Evolutionary conservation across 352 stramenopile genomes (phyloP), one percentile per base, ranked within the genome.

Genomic region (Pythium apleroticum): DNA sequence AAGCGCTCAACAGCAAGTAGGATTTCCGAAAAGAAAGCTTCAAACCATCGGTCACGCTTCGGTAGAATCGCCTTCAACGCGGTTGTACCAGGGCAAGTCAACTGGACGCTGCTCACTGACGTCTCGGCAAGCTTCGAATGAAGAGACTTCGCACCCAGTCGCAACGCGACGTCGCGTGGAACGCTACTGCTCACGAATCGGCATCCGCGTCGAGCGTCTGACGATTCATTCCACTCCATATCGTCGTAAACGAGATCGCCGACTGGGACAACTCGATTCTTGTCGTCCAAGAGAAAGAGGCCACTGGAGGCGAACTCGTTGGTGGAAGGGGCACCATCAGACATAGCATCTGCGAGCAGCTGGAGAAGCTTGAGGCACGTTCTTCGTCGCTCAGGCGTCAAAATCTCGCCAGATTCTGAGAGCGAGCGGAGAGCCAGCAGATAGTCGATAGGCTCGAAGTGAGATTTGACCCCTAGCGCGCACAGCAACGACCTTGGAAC

Each of bases 211-310:
- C 85, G 79, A 69, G 76, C 66, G 46, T 80, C 73, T 57, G 69
- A 68, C 24, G 81, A 86, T 66, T 89, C 74, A 28, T 90, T 78
- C 85, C 85, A 93, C 50, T 85, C 68, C 85, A 93, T 93, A 56
- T 93, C 85, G 30, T 93, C 85, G 59, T 80, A 88, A 0, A 70
- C 78, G 25, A 93, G 57, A 22, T 76, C 60, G 10, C 66, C 59
- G 4, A 78, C 71, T 33, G 66, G 65, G n/a, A 35, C 31, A 14
- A 76, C 53, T 20, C 37, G 45, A 41, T 55, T 37, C 27, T 48
- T 50, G 19, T 63, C 53, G 37, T 72, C 65, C 33, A 72, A 43
- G 12, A 72, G 33, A 49, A 80, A 25, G 12, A 90, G 48, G 4
- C 53, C 43, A 33, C 4, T 50, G 6, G 57, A 22, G 22, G 22